phyloP scores from a whole-genome alignment of 2,329 filamentous ascomycete genomes.

The Pseudogymnoascus sp. region DNA sequence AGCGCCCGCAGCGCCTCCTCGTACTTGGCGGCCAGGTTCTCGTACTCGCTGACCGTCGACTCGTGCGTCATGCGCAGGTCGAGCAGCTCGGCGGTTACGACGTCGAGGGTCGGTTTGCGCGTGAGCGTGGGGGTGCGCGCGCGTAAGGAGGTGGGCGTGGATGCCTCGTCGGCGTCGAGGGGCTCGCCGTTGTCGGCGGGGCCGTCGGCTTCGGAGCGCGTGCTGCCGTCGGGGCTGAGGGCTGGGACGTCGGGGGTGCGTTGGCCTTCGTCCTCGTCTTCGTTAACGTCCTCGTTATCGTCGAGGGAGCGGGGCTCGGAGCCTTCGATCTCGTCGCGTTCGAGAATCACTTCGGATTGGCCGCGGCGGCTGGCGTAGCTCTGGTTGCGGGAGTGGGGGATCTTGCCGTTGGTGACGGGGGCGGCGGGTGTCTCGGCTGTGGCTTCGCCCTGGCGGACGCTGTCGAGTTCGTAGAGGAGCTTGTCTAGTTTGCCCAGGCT shows the following conservation, averaged over 20 bases:
- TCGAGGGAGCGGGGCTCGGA: background rate
- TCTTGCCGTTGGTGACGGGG: constrained; percentile 36
- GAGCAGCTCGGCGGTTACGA: constrained; percentile 82
- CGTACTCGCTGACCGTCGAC: constrained; percentile 68
- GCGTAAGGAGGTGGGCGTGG: background rate
- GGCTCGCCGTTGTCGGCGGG: constrained; percentile 26
- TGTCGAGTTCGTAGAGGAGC: constrained; percentile 81
- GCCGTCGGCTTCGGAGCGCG: constrained; percentile 24
- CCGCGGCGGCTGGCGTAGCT: constrained; percentile 46
- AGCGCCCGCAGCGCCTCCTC: constrained; percentile 77
- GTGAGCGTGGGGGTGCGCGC: background rate
- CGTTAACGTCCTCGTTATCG: constrained; percentile 20
- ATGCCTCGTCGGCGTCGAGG: constrained; percentile 30
- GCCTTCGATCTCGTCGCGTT: constrained; percentile 34
- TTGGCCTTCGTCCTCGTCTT: constrained; percentile 14
- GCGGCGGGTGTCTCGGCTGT: constrained; percentile 18
- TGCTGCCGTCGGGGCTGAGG: constrained; percentile 14
- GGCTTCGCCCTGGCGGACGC: constrained; percentile 48
- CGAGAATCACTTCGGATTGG: constrained; percentile 45
- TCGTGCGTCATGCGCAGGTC: constrained; percentile 89
- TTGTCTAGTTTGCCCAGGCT: constrained; percentile 93
- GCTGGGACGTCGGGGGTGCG: constrained; percentile 6
- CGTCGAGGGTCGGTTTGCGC: constrained; percentile 41
- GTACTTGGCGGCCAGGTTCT: constrained; percentile 78
- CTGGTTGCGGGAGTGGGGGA: constrained; percentile 45